Evolutionary conservation across 164 flowering plant species (phyloP), one percentile per base, ranked within the genome.

Genomic region (Cinnamomum micranthum): DNA sequence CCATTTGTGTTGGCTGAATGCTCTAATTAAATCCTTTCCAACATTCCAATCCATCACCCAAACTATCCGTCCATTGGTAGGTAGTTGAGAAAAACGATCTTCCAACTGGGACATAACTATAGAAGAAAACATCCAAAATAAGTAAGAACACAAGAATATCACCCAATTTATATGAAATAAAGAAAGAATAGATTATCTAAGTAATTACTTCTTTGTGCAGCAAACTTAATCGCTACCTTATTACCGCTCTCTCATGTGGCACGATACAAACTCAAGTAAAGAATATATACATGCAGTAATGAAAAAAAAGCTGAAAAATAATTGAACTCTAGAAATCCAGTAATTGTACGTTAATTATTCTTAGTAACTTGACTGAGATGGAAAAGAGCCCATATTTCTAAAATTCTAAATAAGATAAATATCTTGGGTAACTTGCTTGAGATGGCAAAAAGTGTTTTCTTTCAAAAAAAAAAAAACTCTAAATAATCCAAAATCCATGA

Each of bases 1-100:
- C 99, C 97, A 89, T 89, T 71, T 96, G 99, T 0, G 91, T 90
- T 6, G 92, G 93, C 0, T 94, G 88, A 10, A 94, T 79, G 52
- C 92, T 87, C 62, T 88, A 93, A 66, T 85, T 90, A 28, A 70
- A 92, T 0, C 99, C 99, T 35, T 76, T 81, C 98, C 97, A 93
- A 50, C 82, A 89, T 64, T 90, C 94, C 9, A 88, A 4, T 0
- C 97, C 99, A 52, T 85, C 85, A 3, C 87, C 90, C 10, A 92
- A 83, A 0, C 74, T 74, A 10, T 83, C 80, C 5, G 0, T 66
- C 0, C 25, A 20, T 0, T 91, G 94, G 68, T 89, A 67, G 0
- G 0, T 5, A 0, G 65, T 65, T 0, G 78, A 67, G 70, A 87
- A 91, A 92, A 92, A 90, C 0, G 97, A 92, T 72, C 97, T 80